These are phyloP conservation scores for Eucalyptus leucophloia DNA, from an alignment of 345 rosid species.

Conservation along the genomic window DNA sequence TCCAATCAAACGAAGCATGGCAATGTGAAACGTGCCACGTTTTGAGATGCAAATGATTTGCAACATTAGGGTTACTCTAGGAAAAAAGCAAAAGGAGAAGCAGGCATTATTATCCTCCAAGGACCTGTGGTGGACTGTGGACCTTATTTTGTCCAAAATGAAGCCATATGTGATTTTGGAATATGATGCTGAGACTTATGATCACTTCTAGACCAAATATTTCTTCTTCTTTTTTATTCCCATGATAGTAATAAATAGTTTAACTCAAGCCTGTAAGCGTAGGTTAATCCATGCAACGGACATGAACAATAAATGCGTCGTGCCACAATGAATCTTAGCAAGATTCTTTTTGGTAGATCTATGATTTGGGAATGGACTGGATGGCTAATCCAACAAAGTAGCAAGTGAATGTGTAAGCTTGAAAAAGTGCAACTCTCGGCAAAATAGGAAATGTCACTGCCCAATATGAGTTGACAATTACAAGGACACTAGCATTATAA, in stretches of 20 bases:
- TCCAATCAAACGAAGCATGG: too few relatives aligned
- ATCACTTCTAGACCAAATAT: neutral
- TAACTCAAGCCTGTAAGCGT: neutral
- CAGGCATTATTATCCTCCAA: neutral
- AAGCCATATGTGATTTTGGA: neutral
- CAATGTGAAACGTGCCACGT: neutral
- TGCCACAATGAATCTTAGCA: neutral
- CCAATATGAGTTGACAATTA: neutral
- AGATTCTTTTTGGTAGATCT: too few relatives aligned
- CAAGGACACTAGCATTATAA: neutral
- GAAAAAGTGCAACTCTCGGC: neutral
- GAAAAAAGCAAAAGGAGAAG: neutral
- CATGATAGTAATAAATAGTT: neutral
- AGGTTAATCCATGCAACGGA: neutral
- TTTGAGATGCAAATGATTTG: too few relatives aligned
- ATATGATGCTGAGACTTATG: accelerated
- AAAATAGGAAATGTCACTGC: neutral
- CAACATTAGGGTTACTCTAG: accelerated
- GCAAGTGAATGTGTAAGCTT: accelerated
- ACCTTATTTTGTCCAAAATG: neutral
- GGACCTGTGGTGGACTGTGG: neutral
- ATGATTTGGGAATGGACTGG: neutral
- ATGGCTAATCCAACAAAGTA: neutral
- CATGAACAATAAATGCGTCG: neutral
- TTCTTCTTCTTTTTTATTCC: neutral